These are phyloP conservation scores for Lactarius akahatsu DNA, from an alignment of 768 basidiomycete genomes.

Conservation along the genomic window DNA sequence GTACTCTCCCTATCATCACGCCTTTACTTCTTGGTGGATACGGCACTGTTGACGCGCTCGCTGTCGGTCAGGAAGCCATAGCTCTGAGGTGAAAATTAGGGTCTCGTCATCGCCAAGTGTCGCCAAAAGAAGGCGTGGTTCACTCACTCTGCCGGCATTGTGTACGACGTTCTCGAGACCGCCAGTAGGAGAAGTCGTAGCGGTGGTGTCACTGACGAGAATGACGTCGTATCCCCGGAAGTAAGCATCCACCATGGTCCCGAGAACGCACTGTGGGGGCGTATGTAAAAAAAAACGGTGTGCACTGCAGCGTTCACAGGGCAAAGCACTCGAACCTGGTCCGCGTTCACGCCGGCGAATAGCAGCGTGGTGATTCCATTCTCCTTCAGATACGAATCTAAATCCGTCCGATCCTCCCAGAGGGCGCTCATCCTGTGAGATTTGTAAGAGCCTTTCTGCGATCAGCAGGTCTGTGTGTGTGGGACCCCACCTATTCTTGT, in stretches of 20 bases:
- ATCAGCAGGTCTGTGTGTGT: background rate
- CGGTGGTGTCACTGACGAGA: conserved; percentile 55
- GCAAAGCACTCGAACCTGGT: conserved; percentile 47
- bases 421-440: conserved; percentile 57
- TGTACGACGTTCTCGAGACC: conserved; percentile 58
- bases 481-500: conserved; percentile 57
- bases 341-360: conserved; percentile 65
- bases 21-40: background rate
- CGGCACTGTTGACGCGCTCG: background rate
- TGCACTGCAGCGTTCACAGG: background rate
- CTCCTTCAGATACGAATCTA: conserved; percentile 62
- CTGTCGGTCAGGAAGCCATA: conserved; percentile 21
- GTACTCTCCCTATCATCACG: background rate
- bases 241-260: conserved; percentile 63
- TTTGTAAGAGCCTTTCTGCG: background rate
- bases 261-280: conserved; percentile 54
- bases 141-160: conserved; percentile 53
- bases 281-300: background rate
- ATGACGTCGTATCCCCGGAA: conserved; percentile 65
- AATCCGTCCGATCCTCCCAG: conserved; percentile 61
- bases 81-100: conserved; percentile 1
- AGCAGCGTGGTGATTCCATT: conserved; percentile 61
- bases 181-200: conserved; percentile 60
- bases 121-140: background rate
- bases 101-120: background rate